Base-by-base conservation (phyloP, 768 basidiomycete genomes). In the Mrakia gelida region DNA sequence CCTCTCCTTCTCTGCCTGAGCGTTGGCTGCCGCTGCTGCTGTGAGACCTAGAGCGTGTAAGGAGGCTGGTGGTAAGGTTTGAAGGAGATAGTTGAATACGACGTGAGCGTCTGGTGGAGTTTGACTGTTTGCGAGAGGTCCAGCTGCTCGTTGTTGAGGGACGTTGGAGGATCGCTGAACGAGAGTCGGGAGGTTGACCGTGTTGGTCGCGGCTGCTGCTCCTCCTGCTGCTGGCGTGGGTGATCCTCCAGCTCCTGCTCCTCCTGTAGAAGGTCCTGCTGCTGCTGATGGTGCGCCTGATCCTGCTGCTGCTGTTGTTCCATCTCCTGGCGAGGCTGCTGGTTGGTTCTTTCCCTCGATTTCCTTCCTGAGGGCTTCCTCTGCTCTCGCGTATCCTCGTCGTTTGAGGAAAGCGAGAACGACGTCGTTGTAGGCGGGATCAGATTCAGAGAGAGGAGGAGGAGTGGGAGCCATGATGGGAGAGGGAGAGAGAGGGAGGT, bases 351-450 rank as follows among this genome's bases (percentile, higher is more conserved):
- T 45, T 3, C 49, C 68, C 41, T 75, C 78, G 43, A 79, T 79
- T n/a, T 79, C 78, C 54, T 68, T 49, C 38, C 74, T 38, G 30
- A 79, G 56, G 0, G 56, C 75, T 41, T 71, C 73, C 43, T 79
- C 78, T 11, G 78, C 78, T 32, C 41, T 49, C 8, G 54, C 23
- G 49, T 75, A 79, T 1, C 78, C 78, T 23, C 62, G 45, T 54
- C 75, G 75, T 28, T 71, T 70, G 2, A 79, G 68, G 41, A 79
- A 79, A 15, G 56, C 56, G 49, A 79, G 78, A 3, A 79, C 78
- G 65, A 78, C 77, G 34, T 78, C 73, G 68, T 78, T 78, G 54
- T 78, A 78, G 30, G 72, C 65, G 26, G 77, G 77, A 67, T 78
- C 77, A 15, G 63, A 45, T 34, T 78, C 77, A 3, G 72, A 28